phyloP scores from a whole-genome alignment of 495 filamentous ascomycete species.

The Gamarada debralockiae region DNA sequence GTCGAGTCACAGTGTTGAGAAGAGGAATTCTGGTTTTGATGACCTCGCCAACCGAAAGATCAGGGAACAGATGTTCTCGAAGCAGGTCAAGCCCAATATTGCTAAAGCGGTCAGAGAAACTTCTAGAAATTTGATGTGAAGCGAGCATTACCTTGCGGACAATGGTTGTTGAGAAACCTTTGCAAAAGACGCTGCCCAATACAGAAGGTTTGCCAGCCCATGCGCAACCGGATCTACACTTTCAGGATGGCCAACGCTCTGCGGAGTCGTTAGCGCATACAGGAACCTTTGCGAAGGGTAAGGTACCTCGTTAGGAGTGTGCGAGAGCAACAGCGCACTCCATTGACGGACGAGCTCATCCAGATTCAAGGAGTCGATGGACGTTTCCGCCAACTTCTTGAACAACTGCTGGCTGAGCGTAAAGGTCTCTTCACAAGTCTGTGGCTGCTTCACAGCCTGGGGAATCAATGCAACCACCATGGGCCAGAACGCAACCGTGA shows the following conservation, averaged over 20 bases:
- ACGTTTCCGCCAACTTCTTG: constrained; percentile 46
- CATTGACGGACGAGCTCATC: constrained; percentile 47
- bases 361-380: constrained; percentile 46
- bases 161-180: constrained; percentile 39
- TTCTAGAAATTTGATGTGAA: no score
- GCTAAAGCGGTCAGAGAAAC: constrained; percentile 23
- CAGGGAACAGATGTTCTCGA: constrained; percentile 66
- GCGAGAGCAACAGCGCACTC: constrained; percentile 49
- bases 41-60: constrained; percentile 36
- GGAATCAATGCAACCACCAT: constrained; percentile 38
- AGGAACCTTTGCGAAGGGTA: background rate
- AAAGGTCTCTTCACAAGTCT: constrained; percentile 41
- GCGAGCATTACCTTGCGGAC: constrained; percentile 33
- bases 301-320: constrained; percentile 31
- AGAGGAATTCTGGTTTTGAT: constrained; percentile 38
- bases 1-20: constrained; percentile 52
- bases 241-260: constrained; percentile 47
- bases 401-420: constrained; percentile 46
- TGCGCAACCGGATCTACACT: constrained; percentile 42
- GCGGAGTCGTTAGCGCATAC: background rate
- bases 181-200: constrained; percentile 44
- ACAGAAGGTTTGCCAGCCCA: constrained; percentile 43
- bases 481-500: constrained; percentile 45
- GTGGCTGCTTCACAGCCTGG: constrained; percentile 30
- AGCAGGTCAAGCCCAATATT: constrained; percentile 58